Evolutionary conservation across 2,329 filamentous ascomycete genomes (phyloP).

Genomic region (Epichloe scottii): DNA sequence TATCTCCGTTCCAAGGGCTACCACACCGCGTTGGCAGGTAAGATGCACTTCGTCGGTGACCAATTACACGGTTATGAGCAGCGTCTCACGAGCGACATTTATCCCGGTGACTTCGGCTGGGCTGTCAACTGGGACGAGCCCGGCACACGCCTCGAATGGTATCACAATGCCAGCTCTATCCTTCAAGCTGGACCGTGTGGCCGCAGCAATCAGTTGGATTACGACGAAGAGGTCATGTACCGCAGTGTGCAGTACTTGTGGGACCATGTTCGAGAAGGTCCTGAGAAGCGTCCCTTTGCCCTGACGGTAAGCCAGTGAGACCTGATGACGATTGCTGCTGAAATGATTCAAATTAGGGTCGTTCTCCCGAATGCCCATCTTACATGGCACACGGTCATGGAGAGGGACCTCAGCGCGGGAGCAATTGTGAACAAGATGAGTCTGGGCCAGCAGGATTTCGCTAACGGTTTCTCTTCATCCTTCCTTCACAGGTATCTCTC

Average conservation of each 20-base stretch:
- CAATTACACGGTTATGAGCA: constrained; percentile 91
- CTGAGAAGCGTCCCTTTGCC: constrained; percentile 63
- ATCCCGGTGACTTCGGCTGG: constrained; percentile 90
- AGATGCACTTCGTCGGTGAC: constrained; percentile 96
- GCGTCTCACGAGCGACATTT: constrained; percentile 87
- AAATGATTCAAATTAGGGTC: not conserved
- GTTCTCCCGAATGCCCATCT: not conserved
- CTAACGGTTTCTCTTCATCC: not conserved
- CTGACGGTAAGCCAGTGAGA: constrained; percentile 44
- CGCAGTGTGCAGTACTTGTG: constrained; percentile 82
- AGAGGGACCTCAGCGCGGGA: not conserved
- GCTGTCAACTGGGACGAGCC: constrained; percentile 92
- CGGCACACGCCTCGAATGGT: constrained; percentile 78
- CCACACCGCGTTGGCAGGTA: constrained; percentile 80
- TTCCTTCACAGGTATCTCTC: constrained; percentile 52
- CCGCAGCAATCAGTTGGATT: constrained; percentile 88
- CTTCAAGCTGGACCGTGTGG: constrained; percentile 80
- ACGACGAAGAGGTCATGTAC: constrained; percentile 93
- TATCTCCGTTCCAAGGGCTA: constrained; percentile 78
- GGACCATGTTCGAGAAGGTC: constrained; percentile 74
- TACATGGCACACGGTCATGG: not conserved
- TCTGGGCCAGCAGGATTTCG: not conserved
- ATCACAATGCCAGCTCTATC: constrained; percentile 91
- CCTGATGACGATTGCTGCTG: not conserved
- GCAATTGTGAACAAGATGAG: not conserved